Evolutionary conservation across 352 stramenopile species (phyloP).

Genomic region (Blastocystis sp.): DNA sequence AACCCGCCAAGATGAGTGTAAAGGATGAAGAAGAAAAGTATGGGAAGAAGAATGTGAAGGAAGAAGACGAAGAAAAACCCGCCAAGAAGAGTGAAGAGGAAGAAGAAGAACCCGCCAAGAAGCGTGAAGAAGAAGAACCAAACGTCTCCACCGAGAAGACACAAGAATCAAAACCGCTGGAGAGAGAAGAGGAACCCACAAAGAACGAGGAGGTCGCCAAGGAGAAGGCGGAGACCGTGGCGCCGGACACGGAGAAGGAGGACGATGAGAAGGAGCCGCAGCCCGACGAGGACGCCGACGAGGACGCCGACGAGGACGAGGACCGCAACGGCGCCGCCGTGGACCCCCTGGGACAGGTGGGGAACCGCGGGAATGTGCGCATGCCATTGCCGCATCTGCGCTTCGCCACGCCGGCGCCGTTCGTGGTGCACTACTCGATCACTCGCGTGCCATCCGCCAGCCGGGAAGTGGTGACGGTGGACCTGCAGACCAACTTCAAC

Average conservation of each 20-base stretch:
- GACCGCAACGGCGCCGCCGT: neutral
- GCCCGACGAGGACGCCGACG: neutral
- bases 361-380: neutral
- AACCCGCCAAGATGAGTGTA: neutral
- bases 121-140: neutral
- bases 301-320: neutral
- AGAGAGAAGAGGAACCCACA: neutral
- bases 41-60: neutral
- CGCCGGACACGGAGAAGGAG: neutral
- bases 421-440: neutral
- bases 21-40: neutral
- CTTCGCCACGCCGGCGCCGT: too few species aligned
- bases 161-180: neutral
- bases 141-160: neutral
- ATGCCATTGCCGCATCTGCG: neutral
- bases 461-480: neutral
- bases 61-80: neutral
- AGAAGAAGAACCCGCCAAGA: neutral
- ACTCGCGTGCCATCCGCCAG: neutral
- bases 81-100: neutral
- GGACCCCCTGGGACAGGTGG: neutral
- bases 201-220: neutral
- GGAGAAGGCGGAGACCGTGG: neutral
- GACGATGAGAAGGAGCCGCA: neutral
- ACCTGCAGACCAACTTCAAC: conserved; percentile 1